Percentiles rank a stretch among this genome's conserved stretches.
phyloP scores from a whole-genome alignment of 352 stramenopile species.

The Aphanomyces stellatus region DNA sequence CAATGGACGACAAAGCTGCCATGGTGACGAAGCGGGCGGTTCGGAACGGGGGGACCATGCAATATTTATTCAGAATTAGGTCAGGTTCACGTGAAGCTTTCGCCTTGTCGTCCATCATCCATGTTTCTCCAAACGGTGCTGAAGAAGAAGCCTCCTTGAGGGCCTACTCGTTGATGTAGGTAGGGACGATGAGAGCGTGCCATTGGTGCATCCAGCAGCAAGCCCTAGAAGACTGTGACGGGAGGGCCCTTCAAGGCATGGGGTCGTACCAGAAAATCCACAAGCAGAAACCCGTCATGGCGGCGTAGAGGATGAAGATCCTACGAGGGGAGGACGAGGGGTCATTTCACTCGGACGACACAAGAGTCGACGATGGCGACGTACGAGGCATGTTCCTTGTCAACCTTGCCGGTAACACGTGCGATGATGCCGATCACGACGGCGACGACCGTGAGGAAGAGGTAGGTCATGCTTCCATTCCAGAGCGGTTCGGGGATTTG shows the following conservation, averaged over 20 bases:
- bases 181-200: conserved; percentile 81
- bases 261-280: conserved; percentile 80
- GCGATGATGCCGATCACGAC: conserved; percentile 67
- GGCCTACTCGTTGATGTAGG: conserved; percentile 66
- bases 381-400: conserved; percentile 78
- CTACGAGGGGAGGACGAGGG: conserved; percentile 32
- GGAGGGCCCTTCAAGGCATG: neutral
- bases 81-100: neutral
- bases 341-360: neutral
- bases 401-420: conserved; percentile 75
- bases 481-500: conserved; percentile 54
- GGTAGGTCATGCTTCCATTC: conserved; percentile 79
- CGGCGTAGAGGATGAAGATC: conserved; percentile 70
- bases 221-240: conserved; percentile 33
- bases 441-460: conserved; percentile 76
- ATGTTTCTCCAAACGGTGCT: no score
- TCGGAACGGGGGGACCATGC: neutral
- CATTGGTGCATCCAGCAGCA: conserved; percentile 87
- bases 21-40: no score
- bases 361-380: conserved; percentile 21
- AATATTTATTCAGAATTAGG: conserved; percentile 1
- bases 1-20: no score
- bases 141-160: no score
- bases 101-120: no score
- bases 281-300: conserved; percentile 76